phyloP scores from a whole-genome alignment of 352 stramenopile species.

The Pythium inflatum region DNA sequence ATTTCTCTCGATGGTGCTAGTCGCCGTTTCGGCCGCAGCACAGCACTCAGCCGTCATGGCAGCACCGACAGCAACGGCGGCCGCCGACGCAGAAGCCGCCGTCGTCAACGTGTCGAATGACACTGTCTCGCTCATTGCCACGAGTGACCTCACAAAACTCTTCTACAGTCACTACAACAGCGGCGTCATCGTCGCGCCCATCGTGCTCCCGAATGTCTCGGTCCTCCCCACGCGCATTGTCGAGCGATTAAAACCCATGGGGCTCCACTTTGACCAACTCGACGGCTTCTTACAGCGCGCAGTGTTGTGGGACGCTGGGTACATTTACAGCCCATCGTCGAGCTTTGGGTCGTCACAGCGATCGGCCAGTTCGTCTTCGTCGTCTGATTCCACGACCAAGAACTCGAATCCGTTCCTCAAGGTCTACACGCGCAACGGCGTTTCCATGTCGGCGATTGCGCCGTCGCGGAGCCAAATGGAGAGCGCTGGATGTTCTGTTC shows the following conservation, averaged over 20 bases:
- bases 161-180: conserved; percentile 35
- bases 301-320: conserved; percentile 63
- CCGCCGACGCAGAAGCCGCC: not conserved
- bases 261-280: conserved; percentile 31
- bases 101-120: conserved; percentile 20
- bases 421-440: conserved; percentile 32
- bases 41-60: not conserved
- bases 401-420: conserved; percentile 24
- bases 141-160: conserved; percentile 26
- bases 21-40: conserved; percentile 2
- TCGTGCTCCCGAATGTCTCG: conserved; percentile 11
- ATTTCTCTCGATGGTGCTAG: conserved; percentile 19
- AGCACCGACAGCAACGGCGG: not conserved
- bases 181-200: conserved; percentile 33
- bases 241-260: conserved; percentile 15
- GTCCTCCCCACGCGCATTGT: conserved; percentile 12
- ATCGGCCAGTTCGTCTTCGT: not conserved
- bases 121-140: conserved; percentile 22
- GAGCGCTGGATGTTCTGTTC: conserved; percentile 28
- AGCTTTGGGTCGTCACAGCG: not conserved
- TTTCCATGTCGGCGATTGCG: conserved; percentile 31
- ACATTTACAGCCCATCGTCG: conserved; percentile 31
- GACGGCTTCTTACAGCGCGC: conserved; percentile 48
- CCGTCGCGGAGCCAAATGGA: conserved; percentile 31
- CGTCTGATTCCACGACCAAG: not conserved